Conservation (phyloP, 176 grass and related monocot genomes). For the Miscanthus lutarioriparius region DNA sequence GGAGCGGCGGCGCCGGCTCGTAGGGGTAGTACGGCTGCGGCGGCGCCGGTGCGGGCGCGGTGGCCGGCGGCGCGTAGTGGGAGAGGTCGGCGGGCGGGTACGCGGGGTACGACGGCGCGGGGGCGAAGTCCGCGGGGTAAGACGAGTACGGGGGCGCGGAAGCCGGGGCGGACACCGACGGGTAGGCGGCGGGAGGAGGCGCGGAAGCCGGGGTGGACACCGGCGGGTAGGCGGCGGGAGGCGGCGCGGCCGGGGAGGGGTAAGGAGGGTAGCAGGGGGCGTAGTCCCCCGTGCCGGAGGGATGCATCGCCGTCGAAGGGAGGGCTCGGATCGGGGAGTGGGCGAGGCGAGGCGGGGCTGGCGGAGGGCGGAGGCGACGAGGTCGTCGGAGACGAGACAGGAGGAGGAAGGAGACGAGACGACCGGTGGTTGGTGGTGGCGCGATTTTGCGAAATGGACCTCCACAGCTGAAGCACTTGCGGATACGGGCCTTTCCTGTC, state of each 20-base stretch:
- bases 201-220: slow-evolving; percentile 18
- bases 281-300: slow-evolving; percentile 46
- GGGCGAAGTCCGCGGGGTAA: slow-evolving; percentile 53
- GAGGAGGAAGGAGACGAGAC: not conserved
- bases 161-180: slow-evolving; percentile 53
- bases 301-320: slow-evolving; percentile 45
- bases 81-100: slow-evolving; percentile 43
- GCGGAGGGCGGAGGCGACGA: not conserved
- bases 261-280: slow-evolving; percentile 55
- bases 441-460: not conserved
- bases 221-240: slow-evolving; percentile 40
- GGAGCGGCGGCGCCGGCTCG: slow-evolving; percentile 44
- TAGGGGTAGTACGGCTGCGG: slow-evolving; percentile 56
- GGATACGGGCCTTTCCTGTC: not conserved
- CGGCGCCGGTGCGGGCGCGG: slow-evolving; percentile 30
- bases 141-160: slow-evolving; percentile 78
- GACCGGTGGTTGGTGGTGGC: not conserved
- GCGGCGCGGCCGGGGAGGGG: slow-evolving; percentile 29
- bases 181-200: slow-evolving; percentile 37
- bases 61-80: slow-evolving; percentile 30
- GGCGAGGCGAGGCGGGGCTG: not conserved
- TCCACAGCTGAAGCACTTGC: not conserved
- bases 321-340: slow-evolving; percentile 25
- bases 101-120: slow-evolving; percentile 45
- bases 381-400: not conserved